phyloP scores from a whole-genome alignment of 352 stramenopile species.

The Blastocystis sp. region DNA sequence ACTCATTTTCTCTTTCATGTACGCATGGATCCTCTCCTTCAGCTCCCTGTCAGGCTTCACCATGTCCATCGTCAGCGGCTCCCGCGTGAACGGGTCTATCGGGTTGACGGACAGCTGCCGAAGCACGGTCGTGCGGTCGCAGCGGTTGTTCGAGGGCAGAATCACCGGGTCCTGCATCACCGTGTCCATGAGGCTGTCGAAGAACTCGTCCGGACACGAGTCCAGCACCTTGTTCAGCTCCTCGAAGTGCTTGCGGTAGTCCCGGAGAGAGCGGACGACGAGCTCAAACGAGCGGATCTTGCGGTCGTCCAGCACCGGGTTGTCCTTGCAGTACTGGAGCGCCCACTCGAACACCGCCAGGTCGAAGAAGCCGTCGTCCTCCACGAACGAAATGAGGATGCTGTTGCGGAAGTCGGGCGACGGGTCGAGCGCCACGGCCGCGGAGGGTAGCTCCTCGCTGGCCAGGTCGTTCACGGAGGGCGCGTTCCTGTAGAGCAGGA shows the following conservation, averaged over 20 bases:
- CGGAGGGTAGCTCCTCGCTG: not conserved
- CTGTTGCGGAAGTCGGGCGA: constrained; percentile 15
- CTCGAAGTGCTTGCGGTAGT: constrained; percentile 45
- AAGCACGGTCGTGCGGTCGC: constrained; percentile 18
- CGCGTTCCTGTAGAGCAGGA: not conserved
- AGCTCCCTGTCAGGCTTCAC: constrained; percentile 44
- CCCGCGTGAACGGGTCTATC: constrained; percentile 35
- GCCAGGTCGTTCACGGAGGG: not conserved
- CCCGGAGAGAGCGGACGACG: not conserved
- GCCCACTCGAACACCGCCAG: constrained; percentile 9
- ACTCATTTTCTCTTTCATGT: constrained; percentile 29
- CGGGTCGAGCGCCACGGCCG: constrained; percentile 20
- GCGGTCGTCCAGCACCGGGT: not conserved
- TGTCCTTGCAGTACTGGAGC: constrained; percentile 17
- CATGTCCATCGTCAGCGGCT: constrained; percentile 49
- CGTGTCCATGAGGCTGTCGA: constrained; percentile 46
- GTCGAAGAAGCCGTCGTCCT: constrained; percentile 45
- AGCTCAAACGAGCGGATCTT: not conserved
- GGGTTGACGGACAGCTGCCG: constrained; percentile 25
- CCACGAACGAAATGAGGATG: constrained; percentile 44
- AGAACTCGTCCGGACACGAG: constrained; percentile 27
- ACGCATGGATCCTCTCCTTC: constrained; percentile 40
- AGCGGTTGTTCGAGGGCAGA: constrained; percentile 44
- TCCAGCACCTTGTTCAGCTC: not conserved
- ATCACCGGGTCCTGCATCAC: constrained; percentile 65